Evolutionary conservation across 179 eudicot species (phyloP), one percentile per base, ranked within the genome.

Genomic region (Actinidia chinensis): DNA sequence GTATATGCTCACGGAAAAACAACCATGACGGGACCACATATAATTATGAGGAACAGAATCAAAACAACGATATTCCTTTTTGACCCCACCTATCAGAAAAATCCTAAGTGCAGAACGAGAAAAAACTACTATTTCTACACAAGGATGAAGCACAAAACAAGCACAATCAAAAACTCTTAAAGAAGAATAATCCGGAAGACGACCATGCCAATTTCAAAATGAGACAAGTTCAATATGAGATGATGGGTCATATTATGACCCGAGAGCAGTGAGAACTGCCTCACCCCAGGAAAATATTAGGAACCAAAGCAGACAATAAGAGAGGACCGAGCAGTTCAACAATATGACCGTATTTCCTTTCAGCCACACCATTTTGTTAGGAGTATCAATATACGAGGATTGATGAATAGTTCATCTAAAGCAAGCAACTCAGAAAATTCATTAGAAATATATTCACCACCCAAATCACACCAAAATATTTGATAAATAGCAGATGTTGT

Each of bases 401-500:
- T 36, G 40, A 36, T 36, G 40, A 36, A 36, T 2, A 36, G 4
- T 36, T 36, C 40, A 36, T 36, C 40, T 36, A 36, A 36, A 36
- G 40, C 40, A 36, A 36, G 4, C 40, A 36, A 36, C 40, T 36
- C 3, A 36, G 4, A 36, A 36, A 36, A 36, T 36, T 36, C 40
- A 36, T 36, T 36, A 36, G 40, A 36, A 36, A 0, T 36, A 36
- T 36, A 55, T 40, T 73, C 76, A 14, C 76, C 76, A 11, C 65
- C 76, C 7, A 51, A 52, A 73, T 73, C 64, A 73, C 65, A 73
- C 6, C 44, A 73, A 52, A 73, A 14, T 46, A 73, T 20, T 73
- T 73, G 4, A 73, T 55, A 28, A 28, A 54, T 23, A 25, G 13
- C 47, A 54, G 18, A 40, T 55, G 23, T 55, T 58, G 22, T 54